Conservation (phyloP, 305 asterid genomes). For the Fraxinus nigra region DNA sequence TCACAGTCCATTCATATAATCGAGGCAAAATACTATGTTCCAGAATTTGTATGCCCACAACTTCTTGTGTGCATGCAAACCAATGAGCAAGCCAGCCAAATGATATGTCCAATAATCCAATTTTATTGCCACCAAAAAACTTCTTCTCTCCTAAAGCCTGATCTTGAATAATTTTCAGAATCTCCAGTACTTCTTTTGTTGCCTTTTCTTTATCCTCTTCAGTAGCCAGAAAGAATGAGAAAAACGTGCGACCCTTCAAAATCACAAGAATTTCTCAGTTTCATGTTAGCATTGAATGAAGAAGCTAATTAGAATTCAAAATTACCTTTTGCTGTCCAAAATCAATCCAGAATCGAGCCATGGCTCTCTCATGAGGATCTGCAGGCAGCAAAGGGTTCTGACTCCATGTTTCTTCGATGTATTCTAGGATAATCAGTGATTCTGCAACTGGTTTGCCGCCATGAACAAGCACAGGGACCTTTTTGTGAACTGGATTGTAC, state of each 20-base stretch:
- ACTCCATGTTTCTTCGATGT: slow-evolving; percentile 48
- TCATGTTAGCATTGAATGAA: background rate
- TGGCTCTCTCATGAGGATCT: slow-evolving; percentile 38
- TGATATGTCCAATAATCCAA: slow-evolving; percentile 45
- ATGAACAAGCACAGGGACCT: slow-evolving; percentile 45
- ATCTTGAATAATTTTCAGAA: slow-evolving; percentile 23
- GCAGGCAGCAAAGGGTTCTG: slow-evolving; percentile 33
- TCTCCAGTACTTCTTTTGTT: background rate
- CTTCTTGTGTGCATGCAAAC: slow-evolving; percentile 25
- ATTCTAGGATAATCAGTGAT: slow-evolving; percentile 38
- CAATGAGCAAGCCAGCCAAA: slow-evolving; percentile 38
- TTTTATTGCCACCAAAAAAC: slow-evolving; percentile 41
- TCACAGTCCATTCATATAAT: slow-evolving; percentile 34
- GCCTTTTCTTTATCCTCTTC: background rate
- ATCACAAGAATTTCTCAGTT: background rate
- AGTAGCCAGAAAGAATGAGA: slow-evolving; percentile 16
- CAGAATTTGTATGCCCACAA: slow-evolving; percentile 32
- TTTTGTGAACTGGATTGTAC: slow-evolving; percentile 42
- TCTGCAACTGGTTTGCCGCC: slow-evolving; percentile 36
- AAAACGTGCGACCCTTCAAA: slow-evolving; percentile 20
- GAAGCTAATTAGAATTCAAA: background rate
- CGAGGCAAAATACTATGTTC: slow-evolving; percentile 28
- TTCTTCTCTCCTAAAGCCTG: slow-evolving; percentile 42
- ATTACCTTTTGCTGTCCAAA: slow-evolving; percentile 37
- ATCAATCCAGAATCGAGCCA: slow-evolving; percentile 24